phyloP scores from a whole-genome alignment of 805 yeast genomes.

The Candida arabinofermentans region DNA sequence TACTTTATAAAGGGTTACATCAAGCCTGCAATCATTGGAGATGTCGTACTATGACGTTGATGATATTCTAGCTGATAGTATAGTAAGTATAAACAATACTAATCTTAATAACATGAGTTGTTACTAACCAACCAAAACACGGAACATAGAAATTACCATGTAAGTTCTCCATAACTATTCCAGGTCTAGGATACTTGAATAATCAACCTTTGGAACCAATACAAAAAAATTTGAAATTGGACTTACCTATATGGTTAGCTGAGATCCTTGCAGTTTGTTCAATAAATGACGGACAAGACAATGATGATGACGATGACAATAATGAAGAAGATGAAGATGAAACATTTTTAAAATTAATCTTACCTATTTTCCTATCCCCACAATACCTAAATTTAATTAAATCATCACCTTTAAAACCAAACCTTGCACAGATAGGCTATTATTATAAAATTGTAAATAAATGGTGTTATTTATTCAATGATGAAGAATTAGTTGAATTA shows the following conservation, averaged over 20 bases:
- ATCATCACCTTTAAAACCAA: constrained; percentile 40
- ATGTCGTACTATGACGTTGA: constrained; percentile 67
- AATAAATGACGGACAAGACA: constrained; percentile 17
- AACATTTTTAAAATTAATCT: constrained; percentile 62
- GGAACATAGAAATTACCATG: constrained; percentile 59
- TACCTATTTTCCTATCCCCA: constrained; percentile 64
- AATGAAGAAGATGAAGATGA: constrained; percentile 31
- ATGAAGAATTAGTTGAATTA: constrained; percentile 52
- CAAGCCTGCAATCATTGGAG: background rate
- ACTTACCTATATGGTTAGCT: constrained; percentile 88
- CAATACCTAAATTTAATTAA: constrained; percentile 80
- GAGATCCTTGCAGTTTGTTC: constrained; percentile 60
- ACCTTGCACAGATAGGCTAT: constrained; percentile 22
- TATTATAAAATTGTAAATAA: constrained; percentile 67
- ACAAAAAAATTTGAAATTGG: constrained; percentile 57
- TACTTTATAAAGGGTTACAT: background rate
- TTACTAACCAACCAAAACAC: constrained; percentile 6
- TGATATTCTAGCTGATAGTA: constrained; percentile 67
- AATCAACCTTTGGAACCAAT: constrained; percentile 68
- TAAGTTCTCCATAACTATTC: constrained; percentile 70
- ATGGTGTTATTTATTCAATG: constrained; percentile 74
- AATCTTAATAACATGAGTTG: constrained; percentile 1
- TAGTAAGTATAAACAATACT: constrained; percentile 33
- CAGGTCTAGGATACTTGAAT: constrained; percentile 84
- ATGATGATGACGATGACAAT: constrained; percentile 25